These are phyloP conservation scores for Calonectria henricotiae DNA, from an alignment of 2,329 filamentous ascomycete species.

Conservation along the genomic window DNA sequence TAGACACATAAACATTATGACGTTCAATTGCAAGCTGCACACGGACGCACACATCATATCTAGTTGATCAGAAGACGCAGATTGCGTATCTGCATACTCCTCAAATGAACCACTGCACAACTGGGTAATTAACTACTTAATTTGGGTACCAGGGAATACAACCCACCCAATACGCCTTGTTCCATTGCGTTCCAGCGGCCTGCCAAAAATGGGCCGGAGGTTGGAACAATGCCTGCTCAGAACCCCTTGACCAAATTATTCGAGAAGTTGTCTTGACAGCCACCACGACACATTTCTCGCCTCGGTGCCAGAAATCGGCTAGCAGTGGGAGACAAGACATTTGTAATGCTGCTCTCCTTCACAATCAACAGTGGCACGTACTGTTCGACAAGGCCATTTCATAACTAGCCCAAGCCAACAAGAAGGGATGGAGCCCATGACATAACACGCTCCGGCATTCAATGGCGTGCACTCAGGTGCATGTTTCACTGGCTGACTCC, in stretches of 20 bases:
- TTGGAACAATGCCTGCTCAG: slow-evolving; percentile 35
- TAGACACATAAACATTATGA: slow-evolving; percentile 6
- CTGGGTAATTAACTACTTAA: slow-evolving; percentile 13
- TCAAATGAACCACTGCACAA: neutral
- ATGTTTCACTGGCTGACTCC: slow-evolving; percentile 42
- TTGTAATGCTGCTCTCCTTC: neutral
- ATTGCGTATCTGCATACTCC: slow-evolving; percentile 13
- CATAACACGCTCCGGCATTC: slow-evolving; percentile 37
- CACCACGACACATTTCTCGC: slow-evolving; percentile 21
- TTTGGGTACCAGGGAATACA: slow-evolving; percentile 18
- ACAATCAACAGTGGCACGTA: neutral
- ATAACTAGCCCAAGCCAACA: slow-evolving; percentile 42
- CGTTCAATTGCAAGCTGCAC: slow-evolving; percentile 10
- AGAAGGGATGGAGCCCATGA: slow-evolving; percentile 41
- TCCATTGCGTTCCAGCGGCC: slow-evolving; percentile 32
- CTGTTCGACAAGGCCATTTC: slow-evolving; percentile 40
- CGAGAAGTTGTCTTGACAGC: slow-evolving; percentile 22
- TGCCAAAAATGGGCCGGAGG: slow-evolving; percentile 33
- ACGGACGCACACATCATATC: slow-evolving; percentile 6
- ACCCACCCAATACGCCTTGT: slow-evolving; percentile 14
- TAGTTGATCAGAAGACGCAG: slow-evolving; percentile 7
- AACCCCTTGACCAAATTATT: slow-evolving; percentile 27
- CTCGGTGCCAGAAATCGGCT: neutral
- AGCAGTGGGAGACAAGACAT: slow-evolving; percentile 6
- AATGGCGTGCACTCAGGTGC: slow-evolving; percentile 41